These are phyloP conservation scores for Daldinia caldariorum DNA, from an alignment of 495 filamentous ascomycete species.

Conservation along the genomic window DNA sequence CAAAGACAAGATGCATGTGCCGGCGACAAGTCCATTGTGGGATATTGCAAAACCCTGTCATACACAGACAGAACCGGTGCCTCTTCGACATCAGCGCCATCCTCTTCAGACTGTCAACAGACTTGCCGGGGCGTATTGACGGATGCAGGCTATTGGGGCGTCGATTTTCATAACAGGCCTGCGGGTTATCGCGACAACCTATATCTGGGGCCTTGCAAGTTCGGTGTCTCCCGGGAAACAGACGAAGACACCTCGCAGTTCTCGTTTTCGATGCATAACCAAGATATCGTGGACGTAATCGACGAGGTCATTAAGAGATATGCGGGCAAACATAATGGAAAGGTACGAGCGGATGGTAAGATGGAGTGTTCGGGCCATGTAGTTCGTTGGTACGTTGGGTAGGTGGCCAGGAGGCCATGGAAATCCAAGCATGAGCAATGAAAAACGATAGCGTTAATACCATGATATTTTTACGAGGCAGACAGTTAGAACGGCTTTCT, in stretches of 20 bases:
- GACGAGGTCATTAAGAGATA: slow-evolving; percentile 30
- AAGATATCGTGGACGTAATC: slow-evolving; percentile 41
- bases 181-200: slow-evolving; percentile 32
- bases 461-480: not conserved
- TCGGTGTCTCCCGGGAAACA: slow-evolving; percentile 28
- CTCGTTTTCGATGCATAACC: slow-evolving; percentile 31
- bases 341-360: slow-evolving; percentile 35
- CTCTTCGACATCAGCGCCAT: not conserved
- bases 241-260: slow-evolving; percentile 21
- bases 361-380: slow-evolving; percentile 37
- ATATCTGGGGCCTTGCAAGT: slow-evolving; percentile 18
- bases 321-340: slow-evolving; percentile 24
- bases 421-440: not conserved
- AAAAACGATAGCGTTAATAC: not conserved
- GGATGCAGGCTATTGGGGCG: slow-evolving; percentile 39
- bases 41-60: slow-evolving; percentile 37
- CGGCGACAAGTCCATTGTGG: slow-evolving; percentile 26
- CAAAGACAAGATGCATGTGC: slow-evolving; percentile 28
- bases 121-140: slow-evolving; percentile 30
- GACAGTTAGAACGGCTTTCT: not conserved
- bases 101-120: slow-evolving; percentile 27
- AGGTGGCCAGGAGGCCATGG: not conserved
- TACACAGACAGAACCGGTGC: slow-evolving; percentile 34
- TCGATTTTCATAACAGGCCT: slow-evolving; percentile 33
- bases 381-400: slow-evolving; percentile 38